phyloP scores from a whole-genome alignment of 352 stramenopile species.

The Nothophytophthora sp. region DNA sequence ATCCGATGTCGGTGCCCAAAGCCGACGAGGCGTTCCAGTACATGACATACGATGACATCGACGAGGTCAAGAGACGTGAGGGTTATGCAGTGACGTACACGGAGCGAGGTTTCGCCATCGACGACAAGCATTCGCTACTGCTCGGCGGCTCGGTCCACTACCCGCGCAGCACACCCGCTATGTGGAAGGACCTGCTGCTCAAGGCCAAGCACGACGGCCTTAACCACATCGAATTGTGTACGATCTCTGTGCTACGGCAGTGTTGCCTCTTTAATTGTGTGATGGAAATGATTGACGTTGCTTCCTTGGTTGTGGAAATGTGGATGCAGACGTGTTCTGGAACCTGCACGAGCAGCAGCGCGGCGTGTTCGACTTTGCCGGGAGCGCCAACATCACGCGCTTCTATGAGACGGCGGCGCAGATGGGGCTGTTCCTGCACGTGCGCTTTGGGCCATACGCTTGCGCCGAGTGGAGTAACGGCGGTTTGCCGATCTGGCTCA shows the following conservation, averaged over 20 bases:
- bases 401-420: constrained; percentile 62
- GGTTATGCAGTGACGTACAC: constrained; percentile 58
- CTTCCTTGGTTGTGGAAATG: not conserved
- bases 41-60: constrained; percentile 66
- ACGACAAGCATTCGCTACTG: constrained; percentile 54
- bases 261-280: not conserved
- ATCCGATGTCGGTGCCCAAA: not conserved
- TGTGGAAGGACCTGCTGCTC: constrained; percentile 59
- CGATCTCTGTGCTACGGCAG: constrained; percentile 5
- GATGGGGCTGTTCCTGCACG: constrained; percentile 65
- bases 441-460: constrained; percentile 70
- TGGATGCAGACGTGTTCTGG: constrained; percentile 67
- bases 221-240: constrained; percentile 80
- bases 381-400: constrained; percentile 51
- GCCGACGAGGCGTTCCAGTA: constrained; percentile 15
- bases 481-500: constrained; percentile 59
- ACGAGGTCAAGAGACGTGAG: constrained; percentile 26
- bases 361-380: constrained; percentile 53
- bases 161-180: constrained; percentile 40
- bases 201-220: constrained; percentile 72
- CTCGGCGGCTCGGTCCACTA: constrained; percentile 77
- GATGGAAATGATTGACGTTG: not conserved
- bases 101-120: constrained; percentile 59
- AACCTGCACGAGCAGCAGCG: constrained; percentile 62
- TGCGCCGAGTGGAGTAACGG: constrained; percentile 75